phyloP scores from a whole-genome alignment of 345 rosid genomes.

The Barbarea vulgaris region DNA sequence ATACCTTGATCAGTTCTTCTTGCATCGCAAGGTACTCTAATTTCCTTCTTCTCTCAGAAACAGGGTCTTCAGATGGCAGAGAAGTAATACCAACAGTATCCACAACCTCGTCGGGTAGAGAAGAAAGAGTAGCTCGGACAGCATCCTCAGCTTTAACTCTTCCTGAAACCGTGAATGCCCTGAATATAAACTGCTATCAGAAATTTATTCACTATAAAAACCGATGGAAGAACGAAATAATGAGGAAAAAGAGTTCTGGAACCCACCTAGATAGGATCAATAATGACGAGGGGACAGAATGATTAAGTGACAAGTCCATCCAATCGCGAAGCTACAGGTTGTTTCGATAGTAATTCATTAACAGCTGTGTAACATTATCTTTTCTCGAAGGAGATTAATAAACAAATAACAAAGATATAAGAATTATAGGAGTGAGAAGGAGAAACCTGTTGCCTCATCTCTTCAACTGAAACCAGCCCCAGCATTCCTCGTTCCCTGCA shows the following conservation, averaged over 20 bases:
- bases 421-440: constrained; percentile 1
- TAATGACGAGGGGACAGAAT: constrained; percentile 86
- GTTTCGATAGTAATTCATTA: constrained; percentile 26
- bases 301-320: constrained; percentile 88
- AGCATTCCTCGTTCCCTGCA: constrained; percentile 82
- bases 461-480: constrained; percentile 64
- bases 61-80: constrained; percentile 89
- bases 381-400: background rate
- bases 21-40: constrained; percentile 92
- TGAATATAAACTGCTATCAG: constrained; percentile 38
- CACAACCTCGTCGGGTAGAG: constrained; percentile 96
- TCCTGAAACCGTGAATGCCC: constrained; percentile 85
- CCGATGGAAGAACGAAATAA: background rate
- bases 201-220: constrained; percentile 4
- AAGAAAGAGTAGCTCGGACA: constrained; percentile 87
- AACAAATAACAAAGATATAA: constrained; percentile 2
- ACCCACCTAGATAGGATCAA: constrained; percentile 74
- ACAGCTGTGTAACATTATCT: background rate
- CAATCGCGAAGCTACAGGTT: constrained; percentile 69
- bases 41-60: constrained; percentile 90
- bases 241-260: background rate
- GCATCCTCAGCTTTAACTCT: constrained; percentile 85
- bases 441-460: constrained; percentile 77
- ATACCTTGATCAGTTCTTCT: constrained; percentile 91
- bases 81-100: constrained; percentile 86